A percentile compares a stretch with the other conserved stretches of the same genome.
These are phyloP conservation scores for Cercospora sesami DNA, from an alignment of 2,329 filamentous ascomycete species.

Conservation along the genomic window DNA sequence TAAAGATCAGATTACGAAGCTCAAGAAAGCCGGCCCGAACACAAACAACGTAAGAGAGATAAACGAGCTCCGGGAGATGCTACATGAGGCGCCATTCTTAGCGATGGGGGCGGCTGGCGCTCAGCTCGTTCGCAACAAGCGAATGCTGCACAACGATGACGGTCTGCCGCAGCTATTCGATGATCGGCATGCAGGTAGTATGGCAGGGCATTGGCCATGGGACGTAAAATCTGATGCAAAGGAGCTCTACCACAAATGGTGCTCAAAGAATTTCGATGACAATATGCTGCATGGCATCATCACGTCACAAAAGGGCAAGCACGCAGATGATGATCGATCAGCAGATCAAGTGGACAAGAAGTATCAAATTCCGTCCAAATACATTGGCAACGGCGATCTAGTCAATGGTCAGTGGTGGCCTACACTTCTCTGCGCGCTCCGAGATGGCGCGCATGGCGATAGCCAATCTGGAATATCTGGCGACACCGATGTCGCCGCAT, in stretches of 20 bases:
- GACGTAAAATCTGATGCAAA: conserved; percentile 52
- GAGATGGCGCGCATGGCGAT: conserved; percentile 56
- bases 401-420: conserved; percentile 58
- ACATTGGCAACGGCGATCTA: conserved; percentile 44
- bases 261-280: conserved; percentile 43
- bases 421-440: conserved; percentile 51
- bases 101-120: conserved; percentile 31
- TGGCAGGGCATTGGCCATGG: conserved; percentile 41
- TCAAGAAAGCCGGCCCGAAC: conserved; percentile 7
- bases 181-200: conserved; percentile 19
- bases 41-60: conserved; percentile 15
- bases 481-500: conserved; percentile 48
- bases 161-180: conserved; percentile 48
- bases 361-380: conserved; percentile 35
- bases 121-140: conserved; percentile 38
- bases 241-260: conserved; percentile 52
- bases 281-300: conserved; percentile 50
- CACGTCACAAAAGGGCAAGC: conserved; percentile 23
- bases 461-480: conserved; percentile 56
- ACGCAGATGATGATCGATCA: conserved; percentile 25
- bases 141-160: conserved; percentile 40
- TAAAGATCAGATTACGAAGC: conserved; percentile 14
- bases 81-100: conserved; percentile 46
- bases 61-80: conserved; percentile 38
- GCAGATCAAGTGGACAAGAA: conserved; percentile 29